Conservation (phyloP, 2,329 filamentous ascomycete genomes). For the Colletotrichum filicis region DNA sequence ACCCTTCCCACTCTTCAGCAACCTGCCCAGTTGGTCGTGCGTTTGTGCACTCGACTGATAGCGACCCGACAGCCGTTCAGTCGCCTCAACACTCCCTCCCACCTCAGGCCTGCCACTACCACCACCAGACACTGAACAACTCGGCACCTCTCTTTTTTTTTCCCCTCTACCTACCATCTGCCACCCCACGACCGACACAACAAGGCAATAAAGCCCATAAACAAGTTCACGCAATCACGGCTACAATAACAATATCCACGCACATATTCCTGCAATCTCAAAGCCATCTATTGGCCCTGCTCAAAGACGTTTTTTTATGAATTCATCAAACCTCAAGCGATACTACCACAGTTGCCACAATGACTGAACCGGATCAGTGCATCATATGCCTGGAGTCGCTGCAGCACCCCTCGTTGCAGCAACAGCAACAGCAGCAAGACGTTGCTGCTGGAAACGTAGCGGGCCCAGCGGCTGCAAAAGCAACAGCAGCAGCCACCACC, state of each 20-base stretch:
- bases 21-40: constrained; percentile 32
- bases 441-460: constrained; percentile 37
- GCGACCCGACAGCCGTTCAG: constrained; percentile 34
- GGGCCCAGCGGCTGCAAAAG: neutral
- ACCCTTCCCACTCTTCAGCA: constrained; percentile 38
- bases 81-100: constrained; percentile 29
- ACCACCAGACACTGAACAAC: neutral
- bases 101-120: neutral
- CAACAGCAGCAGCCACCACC: constrained; percentile 34
- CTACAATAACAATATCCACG: neutral
- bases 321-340: constrained; percentile 51
- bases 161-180: no score
- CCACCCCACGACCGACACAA: constrained; percentile 16
- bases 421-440: constrained; percentile 31
- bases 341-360: constrained; percentile 54
- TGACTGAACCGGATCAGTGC: constrained; percentile 71
- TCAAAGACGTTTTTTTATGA: constrained; percentile 56
- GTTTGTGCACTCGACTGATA: constrained; percentile 32
- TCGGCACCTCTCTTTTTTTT: neutral
- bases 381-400: constrained; percentile 76
- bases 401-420: constrained; percentile 47
- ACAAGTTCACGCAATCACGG: neutral
- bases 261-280: constrained; percentile 10
- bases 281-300: constrained; percentile 25
- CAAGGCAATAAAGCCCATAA: constrained; percentile 15